phyloP scores from a whole-genome alignment of 2,329 filamentous ascomycete genomes.

The Alternaria metachromatica region DNA sequence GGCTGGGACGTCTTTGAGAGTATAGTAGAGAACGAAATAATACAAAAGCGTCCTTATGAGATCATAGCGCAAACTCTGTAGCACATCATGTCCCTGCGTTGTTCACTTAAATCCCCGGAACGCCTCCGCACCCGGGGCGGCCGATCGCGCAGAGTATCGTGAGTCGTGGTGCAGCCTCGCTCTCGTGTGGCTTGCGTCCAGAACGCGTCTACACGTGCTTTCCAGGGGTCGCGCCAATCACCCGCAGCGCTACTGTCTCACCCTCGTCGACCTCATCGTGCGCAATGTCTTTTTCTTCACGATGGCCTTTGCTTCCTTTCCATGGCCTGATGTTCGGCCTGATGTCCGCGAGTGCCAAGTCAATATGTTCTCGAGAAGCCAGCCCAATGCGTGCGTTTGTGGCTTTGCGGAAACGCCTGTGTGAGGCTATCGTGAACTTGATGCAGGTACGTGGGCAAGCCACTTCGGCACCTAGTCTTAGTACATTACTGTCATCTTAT shows the following conservation, averaged over 20 bases:
- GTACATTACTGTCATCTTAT: fast-evolving
- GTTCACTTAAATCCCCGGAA: not conserved
- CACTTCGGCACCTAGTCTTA: not conserved
- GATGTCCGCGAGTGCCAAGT: not conserved
- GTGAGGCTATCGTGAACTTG: not conserved
- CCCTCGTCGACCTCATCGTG: not conserved
- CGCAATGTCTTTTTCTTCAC: not conserved
- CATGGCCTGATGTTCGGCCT: not conserved
- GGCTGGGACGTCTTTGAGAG: not conserved
- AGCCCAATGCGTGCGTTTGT: not conserved
- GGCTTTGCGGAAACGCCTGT: not conserved
- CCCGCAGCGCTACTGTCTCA: not conserved
- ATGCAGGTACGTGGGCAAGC: not conserved
- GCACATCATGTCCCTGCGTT: too few species aligned
- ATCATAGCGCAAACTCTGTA: not conserved
- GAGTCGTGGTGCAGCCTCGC: not conserved
- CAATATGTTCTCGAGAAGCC: fast-evolving
- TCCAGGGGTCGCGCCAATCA: not conserved
- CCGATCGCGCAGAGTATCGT: not conserved
- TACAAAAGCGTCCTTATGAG: not conserved
- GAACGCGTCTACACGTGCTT: not conserved
- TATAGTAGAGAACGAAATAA: not conserved
- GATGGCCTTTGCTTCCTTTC: fast-evolving
- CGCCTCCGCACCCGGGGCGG: not conserved
- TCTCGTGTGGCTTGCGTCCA: not conserved